Percentiles rank a stretch among this genome's conserved stretches.
These are phyloP conservation scores for Phanerochaete sordida DNA, from an alignment of 768 basidiomycete species.

Conservation along the genomic window DNA sequence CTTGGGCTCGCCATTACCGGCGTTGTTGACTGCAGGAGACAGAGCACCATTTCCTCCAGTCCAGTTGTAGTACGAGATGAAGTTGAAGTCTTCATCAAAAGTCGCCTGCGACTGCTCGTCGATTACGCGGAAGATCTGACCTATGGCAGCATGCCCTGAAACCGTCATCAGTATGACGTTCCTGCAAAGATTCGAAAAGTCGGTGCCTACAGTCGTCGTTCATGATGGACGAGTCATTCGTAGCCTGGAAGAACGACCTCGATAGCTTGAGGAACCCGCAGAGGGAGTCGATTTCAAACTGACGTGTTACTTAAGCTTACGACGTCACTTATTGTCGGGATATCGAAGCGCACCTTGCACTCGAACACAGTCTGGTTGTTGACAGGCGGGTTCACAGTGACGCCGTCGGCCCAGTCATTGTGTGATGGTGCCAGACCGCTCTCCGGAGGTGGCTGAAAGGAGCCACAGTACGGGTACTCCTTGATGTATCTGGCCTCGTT, in stretches of 20 bases:
- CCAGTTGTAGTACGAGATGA: conserved; percentile 80
- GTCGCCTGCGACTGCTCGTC: conserved; percentile 72
- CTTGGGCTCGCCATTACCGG: conserved; percentile 74
- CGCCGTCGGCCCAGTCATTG: conserved; percentile 68
- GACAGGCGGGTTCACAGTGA: conserved; percentile 71
- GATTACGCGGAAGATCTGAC: conserved; percentile 73
- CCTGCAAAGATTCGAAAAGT: not conserved
- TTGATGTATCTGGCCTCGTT: conserved; percentile 74
- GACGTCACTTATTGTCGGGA: too few relatives aligned
- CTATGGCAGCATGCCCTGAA: conserved; percentile 63
- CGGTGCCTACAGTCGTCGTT: conserved; percentile 55
- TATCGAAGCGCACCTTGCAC: conserved; percentile 56
- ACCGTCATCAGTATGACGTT: not conserved
- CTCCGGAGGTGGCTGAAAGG: conserved; percentile 79
- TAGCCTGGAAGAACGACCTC: conserved; percentile 66
- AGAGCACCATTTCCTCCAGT: conserved; percentile 66
- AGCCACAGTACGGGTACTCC: conserved; percentile 73
- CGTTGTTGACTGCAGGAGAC: conserved; percentile 60
- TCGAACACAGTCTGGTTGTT: conserved; percentile 72
- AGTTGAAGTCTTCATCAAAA: conserved; percentile 68
- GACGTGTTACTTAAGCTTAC: too few relatives aligned
- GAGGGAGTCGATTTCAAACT: conserved; percentile 80
- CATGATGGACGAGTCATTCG: conserved; percentile 68
- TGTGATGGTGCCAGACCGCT: conserved; percentile 54
- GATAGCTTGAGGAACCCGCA: conserved; percentile 80